phyloP scores from a whole-genome alignment of 129 eudicot species.

The Flaveria ramosissima region DNA sequence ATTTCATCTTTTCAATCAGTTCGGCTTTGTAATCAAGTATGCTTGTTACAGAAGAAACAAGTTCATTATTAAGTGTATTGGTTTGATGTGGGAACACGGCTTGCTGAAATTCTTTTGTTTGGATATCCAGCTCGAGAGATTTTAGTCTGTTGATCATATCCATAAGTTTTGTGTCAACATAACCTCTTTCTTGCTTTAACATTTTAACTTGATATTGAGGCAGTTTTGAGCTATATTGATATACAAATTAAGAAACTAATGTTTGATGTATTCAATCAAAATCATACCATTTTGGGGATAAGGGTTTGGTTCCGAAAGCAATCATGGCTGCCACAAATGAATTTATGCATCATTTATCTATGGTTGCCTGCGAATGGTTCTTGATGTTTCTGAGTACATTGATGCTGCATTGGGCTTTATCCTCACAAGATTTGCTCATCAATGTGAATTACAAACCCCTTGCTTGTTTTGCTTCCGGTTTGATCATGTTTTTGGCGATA shows the following conservation, averaged over 20 bases:
- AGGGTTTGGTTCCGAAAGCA: slow-evolving; percentile 27
- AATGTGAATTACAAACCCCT: slow-evolving; percentile 67
- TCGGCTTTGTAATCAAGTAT: no score
- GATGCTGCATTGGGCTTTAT: slow-evolving; percentile 68
- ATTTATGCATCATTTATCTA: slow-evolving; percentile 52
- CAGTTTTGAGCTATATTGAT: slow-evolving; percentile 13
- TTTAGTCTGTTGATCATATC: no score
- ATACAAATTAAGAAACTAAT: slow-evolving; percentile 12
- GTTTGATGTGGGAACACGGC: no score
- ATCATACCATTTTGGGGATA: slow-evolving; percentile 38
- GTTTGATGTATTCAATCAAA: slow-evolving; percentile 38
- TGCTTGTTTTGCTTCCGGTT: slow-evolving; percentile 77
- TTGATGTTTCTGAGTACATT: slow-evolving; percentile 63
- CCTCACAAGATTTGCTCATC: slow-evolving; percentile 62
- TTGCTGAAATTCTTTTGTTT: no score
- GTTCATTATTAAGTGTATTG: no score
- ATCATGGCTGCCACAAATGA: slow-evolving; percentile 56
- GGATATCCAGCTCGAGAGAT: no score
- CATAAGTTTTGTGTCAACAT: no score
- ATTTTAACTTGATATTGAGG: no score
- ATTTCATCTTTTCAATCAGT: no score
- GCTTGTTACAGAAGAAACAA: no score
- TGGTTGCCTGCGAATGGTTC: slow-evolving; percentile 83
- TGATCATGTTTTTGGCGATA: slow-evolving; percentile 55
- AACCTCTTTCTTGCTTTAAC: no score